Evolutionary conservation across 176 grass and related monocot species (phyloP), one percentile per base, ranked within the genome.

Genomic region (Cenchrus americanus): DNA sequence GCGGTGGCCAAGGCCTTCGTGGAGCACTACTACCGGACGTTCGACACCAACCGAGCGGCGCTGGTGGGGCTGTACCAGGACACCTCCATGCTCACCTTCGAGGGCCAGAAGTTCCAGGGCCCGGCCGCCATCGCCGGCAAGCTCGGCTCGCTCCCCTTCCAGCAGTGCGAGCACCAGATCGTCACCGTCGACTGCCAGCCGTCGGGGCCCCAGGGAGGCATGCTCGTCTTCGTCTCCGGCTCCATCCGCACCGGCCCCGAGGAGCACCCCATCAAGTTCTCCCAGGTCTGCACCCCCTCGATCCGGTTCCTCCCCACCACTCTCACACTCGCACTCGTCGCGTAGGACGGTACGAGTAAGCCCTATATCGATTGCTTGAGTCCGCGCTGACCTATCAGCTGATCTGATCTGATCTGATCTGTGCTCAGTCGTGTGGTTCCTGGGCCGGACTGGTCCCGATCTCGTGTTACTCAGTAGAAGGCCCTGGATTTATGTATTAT

Each of bases 171-270:
- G 48, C 94, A 97, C 89, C 12, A 51, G 18, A 70, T 97, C 84
- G 71, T 63, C 84, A 97, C 94, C 70, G 94, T 97, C 48, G 94
- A 97, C 60, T 94, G 87, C 81, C 94, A 97, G 84, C 91, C 89
- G 7, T 97, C 94, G 30, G 94, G 94, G 2, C 94, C 94, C 14
- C 74, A 73, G 63, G 94, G 91, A 32, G 94, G 94, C 68, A 49
- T 94, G 84, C 82, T 97, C 21, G 94, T 97, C 79, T 97, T 97
- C 84, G 94, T 97, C 71, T 91, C 86, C 87, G 94, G 94, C 44
- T 42, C 63, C 76, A 80, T 97, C 83, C 76, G 47, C 50, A 74
- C 84, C 84, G 82, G 84, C 64, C 84, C 91, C 59, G 85, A 81
- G 60, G 79, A 79, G 1, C 91, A 90, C 76, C 74, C 91, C n/a